Evolutionary conservation across 768 basidiomycete species (phyloP), one percentile per base, ranked within the genome.

Genomic region (Paxillus involutus): DNA sequence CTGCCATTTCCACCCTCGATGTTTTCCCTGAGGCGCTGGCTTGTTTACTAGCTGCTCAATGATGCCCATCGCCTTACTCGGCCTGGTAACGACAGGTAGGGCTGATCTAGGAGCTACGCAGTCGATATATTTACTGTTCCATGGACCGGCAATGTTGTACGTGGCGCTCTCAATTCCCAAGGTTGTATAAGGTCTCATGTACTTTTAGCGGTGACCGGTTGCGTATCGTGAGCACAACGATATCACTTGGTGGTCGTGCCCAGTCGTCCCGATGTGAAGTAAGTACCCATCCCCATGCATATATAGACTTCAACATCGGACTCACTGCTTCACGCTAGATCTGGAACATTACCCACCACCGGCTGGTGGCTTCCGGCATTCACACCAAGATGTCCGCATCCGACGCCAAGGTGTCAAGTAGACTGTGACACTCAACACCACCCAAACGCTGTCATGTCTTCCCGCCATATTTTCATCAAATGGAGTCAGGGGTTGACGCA

Each of bases 371-470:
- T 5, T 82, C 83, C 1, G 83, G 80, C 1, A 73, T 77, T 1
- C 82, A 84, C 44, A 73, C 78, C 51, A 83, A 82, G 56, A 83
- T 84, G 82, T 61, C 68, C 24, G 76, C 82, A 1, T 79, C 80
- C 9, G 12, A 43, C 16, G 44, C 55, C 35, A 52, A 24, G 16
- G 35, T 14, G 13, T 19, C 46, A 16, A 61, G 53, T 46, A 69
- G 62, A 42, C 63, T 61, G 16, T 68, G 45, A 68, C 19, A 1
- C 43, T 11, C 9, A 35, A 50, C n/a, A 14, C 35, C n/a, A 21
- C 37, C 39, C 19, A 13, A 35, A 33, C 11, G 33, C 33, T 45
- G 30, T 44, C 21, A 21, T 8, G 4, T 24, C 13, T 44, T 21
- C 33, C 14, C 32, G 30, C 13, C 36, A 21, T 57, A 55, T 53